Evolutionary conservation across 495 filamentous ascomycete genomes (phyloP).

Genomic region (Lophiostoma macrostomum): DNA sequence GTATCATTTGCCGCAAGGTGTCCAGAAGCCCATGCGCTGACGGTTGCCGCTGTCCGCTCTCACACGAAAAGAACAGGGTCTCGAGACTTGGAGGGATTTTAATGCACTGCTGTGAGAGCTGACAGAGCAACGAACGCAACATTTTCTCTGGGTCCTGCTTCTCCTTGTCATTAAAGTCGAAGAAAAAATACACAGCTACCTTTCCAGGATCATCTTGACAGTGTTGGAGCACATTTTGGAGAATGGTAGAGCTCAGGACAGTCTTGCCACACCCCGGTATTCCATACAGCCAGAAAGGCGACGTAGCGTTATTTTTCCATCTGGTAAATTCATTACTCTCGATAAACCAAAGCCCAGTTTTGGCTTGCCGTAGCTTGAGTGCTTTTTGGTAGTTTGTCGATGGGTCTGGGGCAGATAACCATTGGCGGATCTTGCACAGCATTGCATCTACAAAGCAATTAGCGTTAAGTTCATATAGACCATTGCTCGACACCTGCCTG

Average conservation of each 20-base stretch:
- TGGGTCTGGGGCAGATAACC: slow-evolving; percentile 23
- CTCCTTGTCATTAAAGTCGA: not conserved
- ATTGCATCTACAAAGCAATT: slow-evolving; percentile 6
- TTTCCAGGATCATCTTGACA: slow-evolving; percentile 2
- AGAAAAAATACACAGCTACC: slow-evolving; percentile 3
- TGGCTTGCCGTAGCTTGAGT: slow-evolving; percentile 17
- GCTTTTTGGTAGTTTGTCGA: slow-evolving; percentile 14
- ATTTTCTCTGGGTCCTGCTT: not conserved
- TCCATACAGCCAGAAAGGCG: slow-evolving; percentile 12
- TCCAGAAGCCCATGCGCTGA: not conserved
- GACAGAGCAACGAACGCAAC: not conserved
- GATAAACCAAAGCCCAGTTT: slow-evolving; percentile 25
- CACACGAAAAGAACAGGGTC: not conserved
- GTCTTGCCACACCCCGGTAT: slow-evolving; percentile 20
- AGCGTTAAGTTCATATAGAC: not conserved
- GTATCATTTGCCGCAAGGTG: not conserved
- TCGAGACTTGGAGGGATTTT: not conserved
- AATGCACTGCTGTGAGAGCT: not conserved
- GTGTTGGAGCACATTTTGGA: slow-evolving; percentile 5
- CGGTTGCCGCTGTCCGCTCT: not conserved
- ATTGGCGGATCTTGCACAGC: slow-evolving; percentile 12
- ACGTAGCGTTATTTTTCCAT: slow-evolving; percentile 12
- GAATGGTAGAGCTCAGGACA: slow-evolving; percentile 11
- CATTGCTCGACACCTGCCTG: not conserved
- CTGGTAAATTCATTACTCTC: slow-evolving; percentile 11